phyloP scores from a whole-genome alignment of 1,284 basidiomycete species.

The Apiotrichum sp. region DNA sequence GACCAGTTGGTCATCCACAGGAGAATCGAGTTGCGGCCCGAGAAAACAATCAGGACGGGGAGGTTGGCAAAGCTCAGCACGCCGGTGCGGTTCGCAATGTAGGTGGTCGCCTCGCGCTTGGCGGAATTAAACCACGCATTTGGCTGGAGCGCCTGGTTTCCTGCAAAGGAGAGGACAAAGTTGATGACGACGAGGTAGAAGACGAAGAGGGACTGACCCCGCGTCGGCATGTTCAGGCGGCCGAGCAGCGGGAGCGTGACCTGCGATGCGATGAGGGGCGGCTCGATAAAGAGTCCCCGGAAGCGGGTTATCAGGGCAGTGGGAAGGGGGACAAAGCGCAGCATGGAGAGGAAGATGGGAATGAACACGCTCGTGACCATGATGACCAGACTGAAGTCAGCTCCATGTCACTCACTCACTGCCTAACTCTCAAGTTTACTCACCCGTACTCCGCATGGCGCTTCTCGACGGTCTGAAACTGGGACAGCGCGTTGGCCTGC shows the following conservation, averaged over 20 bases:
- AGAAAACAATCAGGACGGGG: constrained; percentile 23
- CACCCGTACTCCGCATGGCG: too few relatives aligned
- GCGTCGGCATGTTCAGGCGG: not conserved
- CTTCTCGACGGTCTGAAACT: too few relatives aligned
- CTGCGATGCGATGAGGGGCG: not conserved
- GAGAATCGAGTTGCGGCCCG: constrained; percentile 30
- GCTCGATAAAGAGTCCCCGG: not conserved
- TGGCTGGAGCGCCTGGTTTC: not conserved
- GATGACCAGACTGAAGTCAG: too few relatives aligned
- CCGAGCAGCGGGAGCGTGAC: not conserved
- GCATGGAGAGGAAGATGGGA: not conserved
- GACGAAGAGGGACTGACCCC: not conserved
- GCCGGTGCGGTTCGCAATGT: constrained; percentile 25
- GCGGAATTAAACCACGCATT: not conserved
- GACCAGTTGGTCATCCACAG: constrained; percentile 34
- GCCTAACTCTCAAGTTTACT: too few relatives aligned
- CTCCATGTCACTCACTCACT: too few relatives aligned
- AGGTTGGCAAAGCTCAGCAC: constrained; percentile 32
- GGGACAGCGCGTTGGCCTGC: too few relatives aligned
- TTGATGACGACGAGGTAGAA: not conserved
- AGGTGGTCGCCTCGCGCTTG: not conserved
- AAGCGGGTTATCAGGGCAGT: not conserved
- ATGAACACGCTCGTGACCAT: not conserved
- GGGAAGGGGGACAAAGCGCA: not conserved
- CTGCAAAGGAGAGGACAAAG: not conserved